These are phyloP conservation scores for Lagenidium giganteum DNA, from an alignment of 352 stramenopile genomes.

Conservation along the genomic window DNA sequence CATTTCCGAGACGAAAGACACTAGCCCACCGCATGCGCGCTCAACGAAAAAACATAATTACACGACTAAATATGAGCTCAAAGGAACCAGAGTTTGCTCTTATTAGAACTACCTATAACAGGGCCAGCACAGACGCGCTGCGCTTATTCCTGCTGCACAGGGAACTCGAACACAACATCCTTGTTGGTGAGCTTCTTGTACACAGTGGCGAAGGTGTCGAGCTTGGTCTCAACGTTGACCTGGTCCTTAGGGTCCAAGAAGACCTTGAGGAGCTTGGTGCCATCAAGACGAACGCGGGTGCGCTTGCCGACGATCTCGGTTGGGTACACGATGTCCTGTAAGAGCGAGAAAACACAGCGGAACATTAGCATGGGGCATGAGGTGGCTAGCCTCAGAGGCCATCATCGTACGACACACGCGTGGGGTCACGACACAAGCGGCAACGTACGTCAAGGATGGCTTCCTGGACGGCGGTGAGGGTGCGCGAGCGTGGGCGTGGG, in stretches of 20 bases:
- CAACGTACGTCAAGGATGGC: conserved; percentile 96
- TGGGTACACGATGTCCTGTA: conserved; percentile 97
- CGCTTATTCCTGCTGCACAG: conserved; percentile 83
- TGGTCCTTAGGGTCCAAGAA: conserved; percentile 98
- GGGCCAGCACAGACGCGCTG: too few species aligned
- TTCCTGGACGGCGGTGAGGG: conserved; percentile 98
- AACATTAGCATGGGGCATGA: conserved; percentile 84
- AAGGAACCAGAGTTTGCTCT: too few species aligned
- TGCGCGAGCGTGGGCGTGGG: conserved; percentile 95
- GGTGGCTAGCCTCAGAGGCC: conserved; percentile 87
- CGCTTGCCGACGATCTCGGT: conserved; percentile 99
- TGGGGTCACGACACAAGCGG: conserved; percentile 3
- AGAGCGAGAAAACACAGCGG: conserved; percentile 8
- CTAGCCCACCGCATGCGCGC: too few species aligned
- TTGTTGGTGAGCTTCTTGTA: conserved; percentile 99
- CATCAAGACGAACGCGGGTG: conserved; percentile 96
- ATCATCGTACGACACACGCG: conserved; percentile 67
- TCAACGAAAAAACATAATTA: too few species aligned
- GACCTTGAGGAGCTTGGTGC: conserved; percentile 98
- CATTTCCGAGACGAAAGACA: too few species aligned
- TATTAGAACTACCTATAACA: too few species aligned
- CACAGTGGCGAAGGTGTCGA: conserved; percentile 98
- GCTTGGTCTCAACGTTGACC: conserved; percentile 98
- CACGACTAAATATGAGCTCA: too few species aligned
- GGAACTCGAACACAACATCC: conserved; percentile 98